Evolutionary conservation across 2,329 filamentous ascomycete genomes (phyloP), one percentile per base, ranked within the genome.

Genomic region (Aspergillus sp.): DNA sequence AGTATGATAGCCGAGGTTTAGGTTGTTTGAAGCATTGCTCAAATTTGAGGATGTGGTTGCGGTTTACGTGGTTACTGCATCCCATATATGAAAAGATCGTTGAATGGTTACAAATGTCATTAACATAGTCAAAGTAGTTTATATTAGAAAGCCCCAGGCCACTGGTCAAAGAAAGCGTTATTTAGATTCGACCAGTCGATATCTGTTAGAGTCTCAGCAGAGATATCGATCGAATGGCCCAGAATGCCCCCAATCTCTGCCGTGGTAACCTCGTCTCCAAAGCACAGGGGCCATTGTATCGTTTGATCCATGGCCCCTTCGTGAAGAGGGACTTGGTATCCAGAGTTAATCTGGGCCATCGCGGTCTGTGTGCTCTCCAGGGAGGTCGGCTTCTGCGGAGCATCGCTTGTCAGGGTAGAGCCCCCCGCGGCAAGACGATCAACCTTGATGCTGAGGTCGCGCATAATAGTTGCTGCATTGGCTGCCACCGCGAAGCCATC

Each of bases 401-500:
- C 9, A 30, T 30, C 9, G 11, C 3, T 4, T 11, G 26, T 30
- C 3, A 30, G 4, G 26, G 9, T 0, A 11, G 26, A 36, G 5
- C 11, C 15, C 6, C 50, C 13, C 18, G 6, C 38, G n/a, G 38
- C 39, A 1, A 64, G 43, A 13, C 48, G 26, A 22, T 64, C 61
- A 11, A 57, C 24, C 32, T 65, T 64, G 11, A n/a, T 26, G n/a
- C 50, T 41, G 6, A 65, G 49, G 18, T 53, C 53, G 18, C 53
- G 63, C 48, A 60, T 45, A 20, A 65, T 63, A 3, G 32, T 62
- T 13, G 71, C 22, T 63, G 74, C 26, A 69, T 71, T 53, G 67
- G 70, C 8, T 61, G 79, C 36, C 72, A 79, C 68, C 69, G 74
- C 48, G 71, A 73, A 38, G 68, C 71, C 42, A 67, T 75, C 49